phyloP scores from a whole-genome alignment of 2,329 filamentous ascomycete species.

The Pseudocercospora pini-densiflorae region DNA sequence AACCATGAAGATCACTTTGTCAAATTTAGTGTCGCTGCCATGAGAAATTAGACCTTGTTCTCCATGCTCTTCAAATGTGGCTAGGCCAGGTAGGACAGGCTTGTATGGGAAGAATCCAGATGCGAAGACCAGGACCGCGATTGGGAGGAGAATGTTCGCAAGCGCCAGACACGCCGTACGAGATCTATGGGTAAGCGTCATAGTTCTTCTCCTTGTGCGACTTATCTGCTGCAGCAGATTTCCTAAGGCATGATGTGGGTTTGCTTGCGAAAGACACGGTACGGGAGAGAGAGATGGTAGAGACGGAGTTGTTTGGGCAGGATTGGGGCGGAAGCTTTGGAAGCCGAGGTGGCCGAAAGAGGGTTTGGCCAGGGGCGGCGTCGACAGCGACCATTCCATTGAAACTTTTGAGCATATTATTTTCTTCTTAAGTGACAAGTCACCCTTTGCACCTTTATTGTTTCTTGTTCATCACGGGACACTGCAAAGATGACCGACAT shows the following conservation, averaged over 20 bases:
- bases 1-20: constrained; percentile 95
- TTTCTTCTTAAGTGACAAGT: not conserved
- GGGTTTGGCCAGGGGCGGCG: not conserved
- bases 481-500: not conserved
- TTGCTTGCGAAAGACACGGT: not conserved
- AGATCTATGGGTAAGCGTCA: constrained; percentile 26
- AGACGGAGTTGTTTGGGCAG: not conserved
- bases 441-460: not conserved
- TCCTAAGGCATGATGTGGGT: not conserved
- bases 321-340: not conserved
- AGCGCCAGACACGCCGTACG: constrained; percentile 54
- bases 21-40: constrained; percentile 67
- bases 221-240: not conserved
- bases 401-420: not conserved
- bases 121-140: constrained; percentile 73
- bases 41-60: not conserved
- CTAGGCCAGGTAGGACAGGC: constrained; percentile 84
- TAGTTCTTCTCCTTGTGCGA: not conserved
- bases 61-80: constrained; percentile 45
- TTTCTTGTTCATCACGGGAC: not conserved
- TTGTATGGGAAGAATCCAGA: constrained; percentile 98
- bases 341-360: constrained; percentile 6
- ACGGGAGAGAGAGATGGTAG: not conserved
- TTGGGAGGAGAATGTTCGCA: constrained; percentile 77
- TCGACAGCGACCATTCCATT: not conserved